Evolutionary conservation across 2,329 filamentous ascomycete species (phyloP), one percentile per base, ranked within the genome.

Genomic region (Epichloe gansuensis): DNA sequence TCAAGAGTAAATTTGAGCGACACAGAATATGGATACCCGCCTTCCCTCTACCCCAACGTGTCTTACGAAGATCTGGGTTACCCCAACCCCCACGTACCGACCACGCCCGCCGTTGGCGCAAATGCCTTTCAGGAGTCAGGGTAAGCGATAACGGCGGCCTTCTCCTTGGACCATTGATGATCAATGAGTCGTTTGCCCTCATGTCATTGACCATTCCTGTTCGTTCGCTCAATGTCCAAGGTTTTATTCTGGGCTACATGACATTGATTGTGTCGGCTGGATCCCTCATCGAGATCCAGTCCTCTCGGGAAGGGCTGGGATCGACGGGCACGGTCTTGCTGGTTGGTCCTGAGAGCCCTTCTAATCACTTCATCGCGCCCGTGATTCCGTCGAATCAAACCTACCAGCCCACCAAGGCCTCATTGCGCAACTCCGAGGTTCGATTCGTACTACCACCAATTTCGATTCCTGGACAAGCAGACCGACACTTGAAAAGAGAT

Each of bases 151-250:
- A 72, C 50, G 72, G 66, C 47, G 81, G 81, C 1, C 72, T 95
- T n/a, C 69, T 95, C 1, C 75, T 93, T 0, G 91, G 91, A 0
- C 90, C 90, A 0, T 73, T 88, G 53, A 73, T 79, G 25, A 68
- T 93, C 57, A 93, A 94, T 63, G 71, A 78, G 45, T 80, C 81
- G 0, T 86, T 85, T 57, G 86, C 87, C 23, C 71, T 96, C 11
- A 65, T 95, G 12, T 95, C 90, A 2, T 73, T 95, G 54, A 95
- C 90, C 0, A 70, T 91, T 15, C 88, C 90, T 0, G 81, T 96
- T 51, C 77, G 87, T 55, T 60, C 59, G 82, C 85, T 63, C 74
- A 75, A 2, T 76, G 77, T 2, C 65, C 69, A 43, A 21, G 71
- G 70, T 3, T 82, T 85, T 56, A 78, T 91, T 1, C 74, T 95